Evolutionary conservation across 441 rosid genomes (phyloP), one percentile per base, ranked within the genome.

Genomic region (Brassica hybrid): DNA sequence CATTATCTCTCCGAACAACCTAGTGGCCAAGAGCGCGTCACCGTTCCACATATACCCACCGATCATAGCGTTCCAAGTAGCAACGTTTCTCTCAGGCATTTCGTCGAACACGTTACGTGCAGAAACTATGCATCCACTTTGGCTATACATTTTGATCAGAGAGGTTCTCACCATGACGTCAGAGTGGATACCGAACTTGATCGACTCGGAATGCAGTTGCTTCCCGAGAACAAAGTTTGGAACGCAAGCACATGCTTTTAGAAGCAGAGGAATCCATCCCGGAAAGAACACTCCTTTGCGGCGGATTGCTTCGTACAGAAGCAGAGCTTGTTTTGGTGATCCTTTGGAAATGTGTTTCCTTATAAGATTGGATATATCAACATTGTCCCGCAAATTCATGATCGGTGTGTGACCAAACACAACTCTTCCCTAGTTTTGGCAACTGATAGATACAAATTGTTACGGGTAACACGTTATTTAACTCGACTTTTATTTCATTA

Each of bases 51-150:
- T 72, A 66, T 79, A 84, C 73, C 90, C 92, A 70, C 87, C 86
- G 12, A 91, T 81, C 91, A 89, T 84, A 1, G 91, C 88, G 73
- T 91, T 91, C 93, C 88, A 88, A 13, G 89, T 84, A 23, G 85
- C 87, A 0, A 83, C 83, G 71, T 85, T 90, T 85, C 84, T 86
- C 4, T 81, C 81, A 41, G 88, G 85, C 88, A 89, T 87, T 77
- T 45, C 73, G 25, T 88, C 91, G 68, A 90, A 90, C 87, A 90
- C 4, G 0, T 83, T 85, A 1, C 89, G 78, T 1, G 91, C 82
- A 63, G 81, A 79, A 2, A 18, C 16, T 7, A 83, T 27, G 65
- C 73, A 58, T 11, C 84, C 79, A 0, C 84, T 77, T 75, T 85
- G 83, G 0, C 84, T 81, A 3, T 88, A 86, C 86, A 86, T 79